These are phyloP conservation scores for Hordeum pubiflorum DNA, from an alignment of 202 grass and related monocot genomes.

Conservation along the genomic window DNA sequence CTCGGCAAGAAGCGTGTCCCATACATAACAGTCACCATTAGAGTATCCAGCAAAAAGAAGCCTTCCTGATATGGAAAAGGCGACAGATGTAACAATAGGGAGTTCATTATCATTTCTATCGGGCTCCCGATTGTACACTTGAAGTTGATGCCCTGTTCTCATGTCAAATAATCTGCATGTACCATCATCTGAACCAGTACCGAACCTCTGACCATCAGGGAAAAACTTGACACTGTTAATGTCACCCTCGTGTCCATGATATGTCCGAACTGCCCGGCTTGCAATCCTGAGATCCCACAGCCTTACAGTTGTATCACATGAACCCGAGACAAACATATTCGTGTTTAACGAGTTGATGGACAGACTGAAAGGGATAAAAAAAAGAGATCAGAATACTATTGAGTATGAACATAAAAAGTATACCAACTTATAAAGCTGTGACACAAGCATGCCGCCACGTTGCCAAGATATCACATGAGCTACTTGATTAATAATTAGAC, in stretches of 20 bases:
- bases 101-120: slow-evolving; percentile 62
- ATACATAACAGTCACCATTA: slow-evolving; percentile 93
- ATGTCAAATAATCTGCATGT: slow-evolving; percentile 94
- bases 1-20: slow-evolving; percentile 95
- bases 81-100: slow-evolving; percentile 78
- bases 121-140: slow-evolving; percentile 61
- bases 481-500: not conserved
- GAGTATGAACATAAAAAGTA: not conserved
- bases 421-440: not conserved
- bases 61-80: slow-evolving; percentile 93
- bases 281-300: slow-evolving; percentile 94
- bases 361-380: slow-evolving; percentile 37
- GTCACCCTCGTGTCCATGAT: slow-evolving; percentile 72
- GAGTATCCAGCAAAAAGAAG: slow-evolving; percentile 99
- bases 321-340: slow-evolving; percentile 94
- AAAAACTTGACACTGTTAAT: slow-evolving; percentile 95
- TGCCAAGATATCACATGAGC: not conserved
- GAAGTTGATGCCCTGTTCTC: slow-evolving; percentile 97
- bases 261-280: slow-evolving; percentile 87
- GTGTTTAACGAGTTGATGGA: slow-evolving; percentile 86
- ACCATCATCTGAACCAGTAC: slow-evolving; percentile 94
- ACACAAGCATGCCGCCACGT: not conserved
- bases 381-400: not conserved
- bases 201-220: slow-evolving; percentile 90
- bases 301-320: slow-evolving; percentile 83